A percentile compares a stretch with the other conserved stretches of the same genome.
These are phyloP conservation scores for Auricularia auricula-judae DNA, from an alignment of 768 basidiomycete species.

Conservation along the genomic window DNA sequence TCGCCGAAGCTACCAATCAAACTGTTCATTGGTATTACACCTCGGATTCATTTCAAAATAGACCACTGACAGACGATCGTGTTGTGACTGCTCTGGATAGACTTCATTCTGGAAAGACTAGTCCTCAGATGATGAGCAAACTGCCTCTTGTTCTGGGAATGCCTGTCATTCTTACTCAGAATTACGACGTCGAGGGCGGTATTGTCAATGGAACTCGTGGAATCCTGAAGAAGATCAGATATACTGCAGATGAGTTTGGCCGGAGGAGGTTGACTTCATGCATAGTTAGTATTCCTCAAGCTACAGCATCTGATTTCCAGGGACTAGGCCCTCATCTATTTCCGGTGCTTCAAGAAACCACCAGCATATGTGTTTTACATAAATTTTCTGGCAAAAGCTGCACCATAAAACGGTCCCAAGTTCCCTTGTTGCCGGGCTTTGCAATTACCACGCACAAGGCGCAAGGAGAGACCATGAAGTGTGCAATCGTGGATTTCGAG, in stretches of 20 bases:
- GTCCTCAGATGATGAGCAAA: not conserved
- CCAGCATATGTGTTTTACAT: slow-evolving; percentile 14
- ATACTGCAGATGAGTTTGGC: slow-evolving; percentile 12
- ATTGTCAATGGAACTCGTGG: slow-evolving; percentile 27
- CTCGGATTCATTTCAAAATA: not conserved
- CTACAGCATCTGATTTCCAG: slow-evolving; percentile 8
- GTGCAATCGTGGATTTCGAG: slow-evolving; percentile 24
- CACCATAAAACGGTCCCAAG: slow-evolving; percentile 19
- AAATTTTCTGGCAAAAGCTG: slow-evolving; percentile 12
- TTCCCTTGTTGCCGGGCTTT: slow-evolving; percentile 27
- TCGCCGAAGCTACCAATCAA: not conserved
- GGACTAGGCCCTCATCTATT: slow-evolving; percentile 11
- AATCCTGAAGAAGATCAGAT: slow-evolving; percentile 15
- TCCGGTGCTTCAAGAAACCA: slow-evolving; percentile 15
- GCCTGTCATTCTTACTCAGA: slow-evolving; percentile 14
- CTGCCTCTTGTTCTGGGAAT: slow-evolving; percentile 5
- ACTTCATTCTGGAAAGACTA: not conserved
- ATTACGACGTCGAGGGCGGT: slow-evolving; percentile 26
- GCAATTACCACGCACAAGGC: slow-evolving; percentile 30
- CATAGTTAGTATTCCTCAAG: slow-evolving; percentile 13
- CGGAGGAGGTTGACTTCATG: slow-evolving; percentile 12
- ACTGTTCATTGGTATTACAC: not conserved
- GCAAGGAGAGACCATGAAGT: slow-evolving; percentile 25
- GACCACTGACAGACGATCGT: not conserved
- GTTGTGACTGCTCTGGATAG: not conserved